These are phyloP conservation scores for Backusella westeae DNA, from an alignment of 192 early-diverging fungal genomes.

Conservation along the genomic window DNA sequence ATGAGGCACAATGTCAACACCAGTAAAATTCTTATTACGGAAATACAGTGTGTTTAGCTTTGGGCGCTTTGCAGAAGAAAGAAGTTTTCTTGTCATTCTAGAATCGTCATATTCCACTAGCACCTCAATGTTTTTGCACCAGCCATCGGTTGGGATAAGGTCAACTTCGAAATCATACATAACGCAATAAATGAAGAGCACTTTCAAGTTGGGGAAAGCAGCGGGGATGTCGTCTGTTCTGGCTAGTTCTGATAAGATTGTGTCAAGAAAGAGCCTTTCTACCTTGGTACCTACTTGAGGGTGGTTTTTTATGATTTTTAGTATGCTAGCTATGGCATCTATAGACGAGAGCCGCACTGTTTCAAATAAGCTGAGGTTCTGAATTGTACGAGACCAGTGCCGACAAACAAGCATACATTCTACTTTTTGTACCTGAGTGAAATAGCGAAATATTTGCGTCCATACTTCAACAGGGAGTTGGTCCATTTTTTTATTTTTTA, in stretches of 20 bases:
- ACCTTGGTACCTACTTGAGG: not conserved
- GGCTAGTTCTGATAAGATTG: not conserved
- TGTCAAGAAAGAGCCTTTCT: not conserved
- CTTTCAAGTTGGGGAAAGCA: not conserved
- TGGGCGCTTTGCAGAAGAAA: not conserved
- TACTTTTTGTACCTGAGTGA: not conserved
- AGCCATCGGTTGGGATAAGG: not conserved
- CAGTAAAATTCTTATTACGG: not conserved
- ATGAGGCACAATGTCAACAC: not conserved
- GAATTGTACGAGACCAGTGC: not conserved
- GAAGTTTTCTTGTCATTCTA: not conserved
- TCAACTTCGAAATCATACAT: not conserved
- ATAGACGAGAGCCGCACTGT: not conserved
- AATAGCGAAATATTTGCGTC: not conserved
- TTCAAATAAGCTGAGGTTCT: not conserved
- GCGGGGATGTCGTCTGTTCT: not conserved
- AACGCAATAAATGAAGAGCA: not conserved
- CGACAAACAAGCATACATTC: not conserved
- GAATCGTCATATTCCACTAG: not conserved
- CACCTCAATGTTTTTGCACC: not conserved
- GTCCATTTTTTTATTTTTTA: not conserved
- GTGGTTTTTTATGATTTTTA: not conserved
- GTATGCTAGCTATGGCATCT: not conserved
- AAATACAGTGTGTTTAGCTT: not conserved
- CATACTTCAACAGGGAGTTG: not conserved